Evolutionary conservation across 257 asterid species (phyloP).

Genomic region (Penstemon eatonii): DNA sequence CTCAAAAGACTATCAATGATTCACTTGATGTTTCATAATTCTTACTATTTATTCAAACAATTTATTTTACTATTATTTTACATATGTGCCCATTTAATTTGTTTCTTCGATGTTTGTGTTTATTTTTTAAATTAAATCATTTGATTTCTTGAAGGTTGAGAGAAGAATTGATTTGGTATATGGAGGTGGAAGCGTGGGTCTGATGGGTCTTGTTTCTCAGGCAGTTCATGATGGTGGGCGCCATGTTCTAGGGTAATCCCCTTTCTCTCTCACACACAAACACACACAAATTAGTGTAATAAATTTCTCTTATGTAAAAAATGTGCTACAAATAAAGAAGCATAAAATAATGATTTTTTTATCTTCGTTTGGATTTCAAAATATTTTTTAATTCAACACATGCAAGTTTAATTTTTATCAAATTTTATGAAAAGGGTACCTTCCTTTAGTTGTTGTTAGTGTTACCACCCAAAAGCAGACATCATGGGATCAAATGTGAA

Average conservation of each 20-base stretch:
- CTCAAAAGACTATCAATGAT: too few species aligned
- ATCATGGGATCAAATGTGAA: constrained; percentile 59
- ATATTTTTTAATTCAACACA: constrained; percentile 9
- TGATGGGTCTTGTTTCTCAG: constrained; percentile 99
- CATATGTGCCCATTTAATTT: too few species aligned
- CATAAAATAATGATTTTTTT: constrained; percentile 43
- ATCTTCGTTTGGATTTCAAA: neutral
- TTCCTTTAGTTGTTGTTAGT: neutral
- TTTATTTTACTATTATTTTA: too few species aligned
- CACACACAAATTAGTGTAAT: neutral
- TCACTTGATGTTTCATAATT: too few species aligned
- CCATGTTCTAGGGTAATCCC: constrained; percentile 85
- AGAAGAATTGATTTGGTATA: constrained; percentile 91
- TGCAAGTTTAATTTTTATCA: constrained; percentile 22
- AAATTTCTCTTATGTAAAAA: neutral
- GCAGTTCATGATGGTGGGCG: constrained; percentile 99
- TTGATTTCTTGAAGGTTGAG: constrained; percentile 61
- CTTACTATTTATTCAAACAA: too few species aligned
- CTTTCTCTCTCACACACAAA: neutral
- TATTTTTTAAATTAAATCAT: neutral
- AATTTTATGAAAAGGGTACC: constrained; percentile 24
- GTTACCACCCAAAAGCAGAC: constrained; percentile 56
- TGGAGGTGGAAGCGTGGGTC: constrained; percentile 99
- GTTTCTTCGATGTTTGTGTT: constrained; percentile 25
- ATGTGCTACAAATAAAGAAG: neutral